Percentiles rank a stretch among this genome's conserved stretches.
Conservation (phyloP, 129 eudicot species). For the Pittosporum tobira region DNA sequence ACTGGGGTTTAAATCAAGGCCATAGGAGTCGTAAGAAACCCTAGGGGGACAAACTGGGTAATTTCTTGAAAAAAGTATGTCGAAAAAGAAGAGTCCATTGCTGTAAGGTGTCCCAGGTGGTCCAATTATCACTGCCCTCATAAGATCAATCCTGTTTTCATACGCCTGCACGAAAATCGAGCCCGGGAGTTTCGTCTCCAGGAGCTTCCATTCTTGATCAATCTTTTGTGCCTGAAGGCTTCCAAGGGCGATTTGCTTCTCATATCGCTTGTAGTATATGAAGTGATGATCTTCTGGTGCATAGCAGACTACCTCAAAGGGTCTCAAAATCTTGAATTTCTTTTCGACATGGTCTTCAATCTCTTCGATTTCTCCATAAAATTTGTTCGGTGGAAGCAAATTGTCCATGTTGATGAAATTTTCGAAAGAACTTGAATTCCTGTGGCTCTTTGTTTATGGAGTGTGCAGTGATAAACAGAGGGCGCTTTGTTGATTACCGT, state of each 20-base stretch:
- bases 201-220: slow-evolving; percentile 4
- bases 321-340: slow-evolving; percentile 7
- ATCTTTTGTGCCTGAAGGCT: slow-evolving; percentile 1
- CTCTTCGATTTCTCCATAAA: slow-evolving; percentile 7
- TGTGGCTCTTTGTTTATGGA: too few relatives aligned
- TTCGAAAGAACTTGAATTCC: too few relatives aligned
- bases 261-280: neutral
- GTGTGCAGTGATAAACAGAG: too few relatives aligned
- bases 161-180: slow-evolving; percentile 11
- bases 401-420: neutral
- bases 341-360: slow-evolving; percentile 10
- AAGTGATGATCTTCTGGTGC: slow-evolving; percentile 12
- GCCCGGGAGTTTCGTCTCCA: slow-evolving; percentile 6
- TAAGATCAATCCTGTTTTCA: slow-evolving; percentile 9
- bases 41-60: slow-evolving; percentile 18
- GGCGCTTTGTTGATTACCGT: too few relatives aligned
- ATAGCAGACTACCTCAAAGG: neutral
- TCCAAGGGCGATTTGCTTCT: neutral
- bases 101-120: slow-evolving; percentile 8
- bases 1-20: slow-evolving; percentile 6
- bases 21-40: slow-evolving; percentile 6
- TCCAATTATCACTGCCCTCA: slow-evolving; percentile 18
- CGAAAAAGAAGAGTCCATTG: slow-evolving; percentile 20
- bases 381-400: neutral
- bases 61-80: slow-evolving; percentile 1